Evolutionary conservation across 2,329 filamentous ascomycete genomes (phyloP), one percentile per base, ranked within the genome.

Genomic region (Endocalyx cinctus): DNA sequence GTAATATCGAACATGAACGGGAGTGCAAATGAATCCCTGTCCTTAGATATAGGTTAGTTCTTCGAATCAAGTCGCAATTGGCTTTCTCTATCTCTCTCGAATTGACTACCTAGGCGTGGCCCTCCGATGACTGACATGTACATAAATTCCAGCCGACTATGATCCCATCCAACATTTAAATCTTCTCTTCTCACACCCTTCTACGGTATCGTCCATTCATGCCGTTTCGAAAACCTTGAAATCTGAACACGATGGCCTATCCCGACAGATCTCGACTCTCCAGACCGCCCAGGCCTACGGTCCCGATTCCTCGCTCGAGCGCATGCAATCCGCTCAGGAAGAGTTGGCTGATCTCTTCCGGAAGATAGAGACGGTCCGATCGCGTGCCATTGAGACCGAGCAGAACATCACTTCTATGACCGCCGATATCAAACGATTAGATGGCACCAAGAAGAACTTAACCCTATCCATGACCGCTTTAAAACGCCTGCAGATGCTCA

Each of bases 381-480:
- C 83, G 50, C 80, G 90, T 33, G 92, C 92, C 23, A 77, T 94
- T 50, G 81, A 89, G 69, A 97, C 92, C 14, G 92, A 98, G 63
- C 83, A 88, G 58, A 84, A 89, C 46, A 98, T 98, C 56, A 96
- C 90, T 29, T 88, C 88, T 47, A 98, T 98, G 92, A 98, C 92
- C 41, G 88, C 92, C 38, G 92, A 98, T 55, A 98, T 98, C 60
- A 98, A 98, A 68, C 82, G 90, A 47, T 74, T 98, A 45, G 92
- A 98, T 63, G 86, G 85, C 60, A 96, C 92, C 23, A 98, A 98
- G 70, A 84, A 84, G 60, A 98, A 98, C 62, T 72, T 98, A 41
- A 96, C 92, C 8, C 73, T 94, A 34, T 96, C 88, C 46, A 98
- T 98, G 92, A 98, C 92, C 27, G 90, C 90, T 15, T 70, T 98